These are phyloP conservation scores for Fomitopsis betulina DNA, from an alignment of 1,284 basidiomycete genomes.

Conservation along the genomic window DNA sequence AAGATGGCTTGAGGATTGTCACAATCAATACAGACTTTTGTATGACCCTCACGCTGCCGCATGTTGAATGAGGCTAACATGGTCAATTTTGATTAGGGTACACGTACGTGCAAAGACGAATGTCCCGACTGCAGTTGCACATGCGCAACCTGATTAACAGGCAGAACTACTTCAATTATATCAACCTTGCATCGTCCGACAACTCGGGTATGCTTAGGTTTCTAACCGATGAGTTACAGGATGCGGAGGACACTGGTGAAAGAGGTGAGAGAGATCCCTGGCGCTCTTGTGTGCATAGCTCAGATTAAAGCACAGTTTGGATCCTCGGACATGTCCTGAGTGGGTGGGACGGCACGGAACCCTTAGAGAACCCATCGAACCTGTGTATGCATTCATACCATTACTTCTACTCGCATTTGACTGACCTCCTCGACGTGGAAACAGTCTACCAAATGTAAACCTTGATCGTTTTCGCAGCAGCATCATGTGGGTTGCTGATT, in stretches of 20 bases:
- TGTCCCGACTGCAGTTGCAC: not conserved
- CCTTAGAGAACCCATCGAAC: conserved; percentile 58
- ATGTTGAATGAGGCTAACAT: not conserved
- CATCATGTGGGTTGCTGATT: not conserved
- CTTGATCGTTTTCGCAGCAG: not conserved
- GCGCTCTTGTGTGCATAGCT: not conserved
- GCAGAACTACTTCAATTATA: conserved; percentile 72
- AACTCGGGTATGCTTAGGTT: conserved; percentile 73
- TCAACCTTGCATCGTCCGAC: conserved; percentile 71
- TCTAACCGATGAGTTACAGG: conserved; percentile 76
- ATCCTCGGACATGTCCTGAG: conserved; percentile 76
- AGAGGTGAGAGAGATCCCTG: conserved; percentile 37
- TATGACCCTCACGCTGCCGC: conserved; percentile 28
- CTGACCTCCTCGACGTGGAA: not conserved
- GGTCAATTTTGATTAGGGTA: conserved; percentile 34
- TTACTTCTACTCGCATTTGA: not conserved
- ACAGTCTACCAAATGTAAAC: conserved; percentile 71
- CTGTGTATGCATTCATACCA: conserved; percentile 50
- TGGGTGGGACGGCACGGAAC: conserved; percentile 76
- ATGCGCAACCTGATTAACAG: not conserved
- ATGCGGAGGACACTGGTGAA: conserved; percentile 67
- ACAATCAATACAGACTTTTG: conserved; percentile 78
- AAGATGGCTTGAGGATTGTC: conserved; percentile 68
- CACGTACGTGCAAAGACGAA: conserved; percentile 28
- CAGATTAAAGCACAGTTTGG: conserved; percentile 49